Percentiles rank a stretch among this genome's conserved stretches.
Conservation (phyloP, 495 filamentous ascomycete genomes). For the Penicillium parvum region DNA sequence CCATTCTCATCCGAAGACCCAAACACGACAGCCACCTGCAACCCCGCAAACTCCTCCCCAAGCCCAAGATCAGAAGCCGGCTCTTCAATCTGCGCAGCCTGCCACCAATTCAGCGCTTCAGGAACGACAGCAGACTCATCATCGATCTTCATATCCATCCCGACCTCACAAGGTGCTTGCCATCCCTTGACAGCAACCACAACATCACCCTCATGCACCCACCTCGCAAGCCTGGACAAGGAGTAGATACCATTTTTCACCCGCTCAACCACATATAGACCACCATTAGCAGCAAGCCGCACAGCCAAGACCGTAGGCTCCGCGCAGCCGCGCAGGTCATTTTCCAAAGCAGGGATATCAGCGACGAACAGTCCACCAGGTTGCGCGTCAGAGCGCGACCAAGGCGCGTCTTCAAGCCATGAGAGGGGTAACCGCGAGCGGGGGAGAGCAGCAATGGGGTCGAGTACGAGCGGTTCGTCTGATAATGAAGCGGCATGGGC, state of each 20-base stretch:
- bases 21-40: constrained; percentile 35
- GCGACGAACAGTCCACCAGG: constrained; percentile 54
- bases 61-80: constrained; percentile 20
- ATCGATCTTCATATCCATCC: constrained; percentile 33
- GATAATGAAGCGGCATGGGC: constrained; percentile 53
- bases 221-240: constrained; percentile 62
- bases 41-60: constrained; percentile 21
- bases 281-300: constrained; percentile 52
- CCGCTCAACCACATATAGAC: constrained; percentile 68
- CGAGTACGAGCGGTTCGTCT: constrained; percentile 54
- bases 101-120: constrained; percentile 34
- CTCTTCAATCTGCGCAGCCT: constrained; percentile 34
- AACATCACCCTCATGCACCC: constrained; percentile 49
- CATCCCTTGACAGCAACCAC: constrained; percentile 37
- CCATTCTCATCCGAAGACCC: constrained; percentile 10
- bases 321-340: constrained; percentile 34
- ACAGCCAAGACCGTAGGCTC: constrained; percentile 59
- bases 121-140: constrained; percentile 15
- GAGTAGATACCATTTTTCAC: constrained; percentile 63
- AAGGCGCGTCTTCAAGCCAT: constrained; percentile 53
- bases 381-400: constrained; percentile 48
- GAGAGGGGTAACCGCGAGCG: constrained; percentile 57
- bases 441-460: constrained; percentile 57
- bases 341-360: constrained; percentile 58
- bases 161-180: constrained; percentile 29